Evolutionary conservation across 2,329 filamentous ascomycete species (phyloP).

Genomic region (Juglanconis sp.): DNA sequence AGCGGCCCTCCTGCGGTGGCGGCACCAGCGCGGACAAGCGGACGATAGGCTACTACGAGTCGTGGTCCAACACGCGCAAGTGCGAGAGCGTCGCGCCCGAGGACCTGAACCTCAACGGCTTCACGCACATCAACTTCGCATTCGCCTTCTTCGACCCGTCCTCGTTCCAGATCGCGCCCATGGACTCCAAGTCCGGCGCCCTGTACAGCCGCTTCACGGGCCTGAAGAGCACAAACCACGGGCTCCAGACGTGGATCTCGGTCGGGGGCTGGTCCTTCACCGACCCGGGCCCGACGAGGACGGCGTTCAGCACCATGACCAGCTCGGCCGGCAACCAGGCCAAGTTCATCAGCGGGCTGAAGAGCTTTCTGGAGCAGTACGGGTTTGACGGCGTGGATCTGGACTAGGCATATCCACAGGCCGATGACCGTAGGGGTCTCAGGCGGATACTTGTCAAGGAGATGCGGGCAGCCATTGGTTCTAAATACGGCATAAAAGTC

Average conservation of each 20-base stretch:
- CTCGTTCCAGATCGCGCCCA: conserved; percentile 22
- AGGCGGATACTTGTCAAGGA: too few species aligned
- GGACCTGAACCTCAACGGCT: conserved; percentile 24
- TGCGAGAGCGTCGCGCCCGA: conserved; percentile 23
- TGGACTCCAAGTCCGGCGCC: not conserved
- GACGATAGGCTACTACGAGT: conserved; percentile 27
- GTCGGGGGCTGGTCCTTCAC: conserved; percentile 36
- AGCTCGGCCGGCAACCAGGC: conserved; percentile 6
- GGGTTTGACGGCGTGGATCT: conserved; percentile 30
- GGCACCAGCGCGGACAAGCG: not conserved
- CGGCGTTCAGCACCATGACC: conserved; percentile 27
- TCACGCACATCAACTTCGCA: conserved; percentile 33
- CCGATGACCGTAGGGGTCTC: too few species aligned
- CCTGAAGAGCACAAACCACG: conserved; percentile 26
- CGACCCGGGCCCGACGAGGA: conserved; percentile 27
- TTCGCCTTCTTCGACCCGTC: conserved; percentile 33
- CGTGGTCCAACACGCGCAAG: conserved; percentile 17
- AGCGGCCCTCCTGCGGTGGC: conserved; percentile 19
- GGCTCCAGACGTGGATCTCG: conserved; percentile 34
- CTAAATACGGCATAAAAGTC: too few species aligned
- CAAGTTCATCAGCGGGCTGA: conserved; percentile 22
- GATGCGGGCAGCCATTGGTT: too few species aligned
- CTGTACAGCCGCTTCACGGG: conserved; percentile 29
- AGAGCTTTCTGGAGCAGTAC: conserved; percentile 24
- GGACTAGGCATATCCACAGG: too few species aligned